phyloP scores from a whole-genome alignment of 495 filamentous ascomycete genomes.

The Hypoxylon subgilvum region DNA sequence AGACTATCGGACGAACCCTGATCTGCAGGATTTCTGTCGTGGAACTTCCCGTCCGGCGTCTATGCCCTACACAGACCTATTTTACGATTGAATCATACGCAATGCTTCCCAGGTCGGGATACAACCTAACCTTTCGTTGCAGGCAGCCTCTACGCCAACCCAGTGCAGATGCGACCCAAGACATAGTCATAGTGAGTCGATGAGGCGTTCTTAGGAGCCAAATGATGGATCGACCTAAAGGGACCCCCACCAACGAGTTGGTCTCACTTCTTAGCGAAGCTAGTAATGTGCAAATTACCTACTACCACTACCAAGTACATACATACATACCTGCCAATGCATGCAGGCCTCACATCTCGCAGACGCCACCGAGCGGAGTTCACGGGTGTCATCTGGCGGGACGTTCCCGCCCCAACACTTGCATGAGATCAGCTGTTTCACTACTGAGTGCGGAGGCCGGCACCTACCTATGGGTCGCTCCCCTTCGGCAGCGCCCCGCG shows the following conservation, averaged over 20 bases:
- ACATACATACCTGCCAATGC: too few species aligned
- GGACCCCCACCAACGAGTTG: not conserved
- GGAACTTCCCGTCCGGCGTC: too few species aligned
- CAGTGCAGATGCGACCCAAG: constrained; percentile 3
- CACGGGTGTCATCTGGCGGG: constrained; percentile 24
- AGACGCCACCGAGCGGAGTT: too few species aligned
- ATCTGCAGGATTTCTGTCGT: not conserved
- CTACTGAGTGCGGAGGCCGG: constrained; percentile 12
- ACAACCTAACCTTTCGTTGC: not conserved
- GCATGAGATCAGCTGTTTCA: constrained; percentile 34
- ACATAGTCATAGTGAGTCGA: not conserved
- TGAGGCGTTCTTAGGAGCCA: constrained; percentile 3
- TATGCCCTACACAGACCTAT: too few species aligned
- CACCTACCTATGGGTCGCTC: too few species aligned
- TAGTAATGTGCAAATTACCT: constrained; percentile 13
- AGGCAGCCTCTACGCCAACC: constrained; percentile 3
- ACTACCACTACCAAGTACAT: not conserved
- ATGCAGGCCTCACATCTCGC: too few species aligned
- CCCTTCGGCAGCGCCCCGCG: not conserved
- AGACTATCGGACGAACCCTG: too few species aligned
- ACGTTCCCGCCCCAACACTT: constrained; percentile 25
- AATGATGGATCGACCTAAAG: not conserved
- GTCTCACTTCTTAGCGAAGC: constrained; percentile 2
- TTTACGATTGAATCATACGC: not conserved
- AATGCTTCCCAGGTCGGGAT: not conserved